These are phyloP conservation scores for Solanum sejunctum DNA, from an alignment of 257 asterid species.

Conservation along the genomic window DNA sequence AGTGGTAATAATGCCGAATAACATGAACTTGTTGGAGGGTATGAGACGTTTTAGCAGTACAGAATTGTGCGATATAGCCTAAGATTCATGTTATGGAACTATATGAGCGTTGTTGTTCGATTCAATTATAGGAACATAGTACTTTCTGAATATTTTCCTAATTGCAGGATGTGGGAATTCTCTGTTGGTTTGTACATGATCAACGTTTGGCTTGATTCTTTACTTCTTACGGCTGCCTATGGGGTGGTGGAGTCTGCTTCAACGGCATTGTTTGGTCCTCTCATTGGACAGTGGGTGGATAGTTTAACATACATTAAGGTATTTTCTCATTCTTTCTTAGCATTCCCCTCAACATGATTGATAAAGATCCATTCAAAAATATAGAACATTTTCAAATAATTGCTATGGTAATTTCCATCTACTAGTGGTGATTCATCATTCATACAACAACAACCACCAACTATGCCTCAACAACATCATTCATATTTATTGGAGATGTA, in stretches of 20 bases:
- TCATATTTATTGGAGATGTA: no score
- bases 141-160: not conserved
- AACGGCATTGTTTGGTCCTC: conserved; percentile 58
- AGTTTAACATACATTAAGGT: conserved; percentile 55
- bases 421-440: not conserved
- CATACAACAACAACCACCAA: not conserved
- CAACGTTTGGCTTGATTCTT: conserved; percentile 72
- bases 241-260: conserved; percentile 83
- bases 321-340: not conserved
- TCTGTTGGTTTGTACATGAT: conserved; percentile 90
- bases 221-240: conserved; percentile 74
- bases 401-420: not conserved
- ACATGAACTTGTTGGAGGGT: not conserved
- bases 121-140: not conserved
- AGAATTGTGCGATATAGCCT: not conserved
- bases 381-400: not conserved
- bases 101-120: not conserved
- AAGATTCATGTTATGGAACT: not conserved
- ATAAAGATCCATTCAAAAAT: not conserved
- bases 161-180: conserved; percentile 93
- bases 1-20: not conserved
- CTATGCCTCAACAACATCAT: not conserved
- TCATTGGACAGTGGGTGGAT: conserved; percentile 65
- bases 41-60: not conserved
- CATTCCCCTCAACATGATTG: not conserved